Conservation (phyloP, 768 basidiomycete species). For the Termitomyces sp. region DNA sequence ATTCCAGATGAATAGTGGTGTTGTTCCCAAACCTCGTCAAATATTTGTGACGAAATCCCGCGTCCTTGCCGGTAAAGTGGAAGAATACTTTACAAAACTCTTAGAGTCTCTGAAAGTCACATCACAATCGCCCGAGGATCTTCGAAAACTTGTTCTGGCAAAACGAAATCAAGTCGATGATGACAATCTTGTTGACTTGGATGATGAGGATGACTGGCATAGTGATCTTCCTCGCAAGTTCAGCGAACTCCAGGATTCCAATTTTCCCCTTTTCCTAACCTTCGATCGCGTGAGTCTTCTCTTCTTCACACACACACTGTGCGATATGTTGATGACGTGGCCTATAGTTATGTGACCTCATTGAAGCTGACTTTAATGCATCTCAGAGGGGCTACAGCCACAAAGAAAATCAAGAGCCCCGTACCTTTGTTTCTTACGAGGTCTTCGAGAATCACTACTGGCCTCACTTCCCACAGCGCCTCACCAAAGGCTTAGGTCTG, state of each 20-base stretch:
- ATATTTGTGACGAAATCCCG: constrained; percentile 70
- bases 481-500: constrained; percentile 50
- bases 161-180: constrained; percentile 10
- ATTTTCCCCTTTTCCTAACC: constrained; percentile 70
- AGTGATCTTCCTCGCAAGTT: constrained; percentile 44
- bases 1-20: constrained; percentile 31
- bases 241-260: constrained; percentile 47
- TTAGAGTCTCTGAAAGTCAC: constrained; percentile 35
- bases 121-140: constrained; percentile 29
- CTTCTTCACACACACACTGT: neutral
- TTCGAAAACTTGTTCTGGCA: constrained; percentile 22
- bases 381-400: neutral
- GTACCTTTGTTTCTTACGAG: constrained; percentile 35
- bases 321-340: neutral
- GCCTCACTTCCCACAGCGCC: constrained; percentile 47
- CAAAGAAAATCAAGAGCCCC: constrained; percentile 1
- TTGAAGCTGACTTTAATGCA: constrained; percentile 41
- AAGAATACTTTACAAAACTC: constrained; percentile 55
- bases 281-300: constrained; percentile 45
- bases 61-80: constrained; percentile 62
- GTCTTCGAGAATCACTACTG: constrained; percentile 50
- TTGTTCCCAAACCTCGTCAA: constrained; percentile 49
- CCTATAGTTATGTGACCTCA: constrained; percentile 37
- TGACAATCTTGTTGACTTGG: constrained; percentile 28
- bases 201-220: constrained; percentile 36